Conservation (phyloP, 345 rosid species). For the Raphanus raphanistrum region DNA sequence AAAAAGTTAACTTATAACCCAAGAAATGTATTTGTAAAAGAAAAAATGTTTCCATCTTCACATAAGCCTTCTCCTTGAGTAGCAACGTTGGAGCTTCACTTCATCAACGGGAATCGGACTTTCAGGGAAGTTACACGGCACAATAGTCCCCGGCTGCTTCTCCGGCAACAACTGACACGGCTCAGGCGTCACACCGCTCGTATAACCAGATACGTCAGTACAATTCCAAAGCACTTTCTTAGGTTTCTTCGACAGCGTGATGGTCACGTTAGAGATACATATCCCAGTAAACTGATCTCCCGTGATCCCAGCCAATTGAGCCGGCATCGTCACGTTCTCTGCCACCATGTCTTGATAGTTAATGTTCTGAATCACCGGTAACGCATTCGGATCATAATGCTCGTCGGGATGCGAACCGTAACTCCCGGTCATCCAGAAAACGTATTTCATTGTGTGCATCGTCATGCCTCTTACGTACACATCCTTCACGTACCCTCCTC, state of each 20-base stretch:
- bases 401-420: constrained; percentile 75
- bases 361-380: constrained; percentile 62
- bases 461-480: constrained; percentile 67
- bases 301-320: constrained; percentile 57
- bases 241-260: constrained; percentile 46
- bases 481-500: constrained; percentile 83
- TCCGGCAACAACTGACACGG: constrained; percentile 58
- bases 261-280: constrained; percentile 78
- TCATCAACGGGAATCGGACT: constrained; percentile 55
- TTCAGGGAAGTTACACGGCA: constrained; percentile 61
- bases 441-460: constrained; percentile 75
- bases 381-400: constrained; percentile 66
- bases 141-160: constrained; percentile 38
- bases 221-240: constrained; percentile 82
- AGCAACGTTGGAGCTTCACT: constrained; percentile 48
- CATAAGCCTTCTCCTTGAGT: constrained; percentile 35
- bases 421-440: constrained; percentile 88
- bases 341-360: constrained; percentile 71
- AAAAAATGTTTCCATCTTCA: constrained; percentile 16
- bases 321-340: constrained; percentile 71
- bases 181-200: constrained; percentile 59
- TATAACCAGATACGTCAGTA: constrained; percentile 56
- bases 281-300: constrained; percentile 64
- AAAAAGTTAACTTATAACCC: constrained; percentile 13
- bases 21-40: constrained; percentile 19